Evolutionary conservation across 1,139 yeast species (phyloP), one percentile per base, ranked within the genome.

Genomic region (Debaryomyces nepalensis): DNA sequence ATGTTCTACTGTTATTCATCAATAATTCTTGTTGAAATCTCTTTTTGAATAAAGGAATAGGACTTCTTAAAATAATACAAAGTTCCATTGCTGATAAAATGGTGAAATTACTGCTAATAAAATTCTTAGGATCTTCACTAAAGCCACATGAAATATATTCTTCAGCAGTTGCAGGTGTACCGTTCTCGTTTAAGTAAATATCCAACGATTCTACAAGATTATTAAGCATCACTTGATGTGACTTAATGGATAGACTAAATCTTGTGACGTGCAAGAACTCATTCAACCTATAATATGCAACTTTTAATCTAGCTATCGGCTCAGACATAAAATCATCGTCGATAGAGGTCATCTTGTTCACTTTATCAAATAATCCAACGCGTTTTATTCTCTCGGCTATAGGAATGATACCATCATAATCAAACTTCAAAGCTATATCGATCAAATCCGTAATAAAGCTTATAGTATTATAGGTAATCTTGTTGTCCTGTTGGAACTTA

Each of bases 31-130:
- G 85, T 47, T 78, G 81, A 55, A 76, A 77, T 36, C 72, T 63
- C 61, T 82, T 82, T 45, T 77, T 79, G 57, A 81, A 79, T 0
- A 81, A 64, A 59, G 77, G 75, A 57, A 79, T 79, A 9, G 82
- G 75, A 52, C 74, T 80, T 47, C 75, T 75, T 35, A 81, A 63
- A 55, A 79, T 78, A 39, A 76, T 69, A 53, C 74, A 68, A 45
- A 79, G 63, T 53, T 79, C 81, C 69, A 79, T 69, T 9, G 81
- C 72, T 43, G 68, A 58, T 50, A 71, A 61, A 40, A 73, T 54
- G 37, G 73, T 50, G 52, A 73, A 75, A 47, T 73, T 68, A 14
- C 68, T 72, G 11, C 66, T 62, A 5, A 76, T 71, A 50, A 68
- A 75, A 29, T 66, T 60, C 33, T 62, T 55, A 1, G 81, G 79